Conservation (phyloP, 768 basidiomycete genomes). For the Agrocybe pediades region DNA sequence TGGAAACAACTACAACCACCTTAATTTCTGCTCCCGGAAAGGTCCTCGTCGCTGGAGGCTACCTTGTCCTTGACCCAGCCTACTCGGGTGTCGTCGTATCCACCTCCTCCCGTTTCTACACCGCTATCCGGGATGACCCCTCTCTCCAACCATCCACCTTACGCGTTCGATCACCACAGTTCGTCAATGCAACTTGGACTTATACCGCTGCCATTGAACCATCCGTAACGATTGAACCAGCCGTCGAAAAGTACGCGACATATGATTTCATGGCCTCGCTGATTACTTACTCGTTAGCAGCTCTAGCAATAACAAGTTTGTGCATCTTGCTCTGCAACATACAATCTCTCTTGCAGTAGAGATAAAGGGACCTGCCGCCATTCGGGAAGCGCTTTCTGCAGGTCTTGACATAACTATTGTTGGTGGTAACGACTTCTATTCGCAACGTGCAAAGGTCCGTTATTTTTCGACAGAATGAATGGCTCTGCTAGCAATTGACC, state of each 20-base stretch:
- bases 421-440: slow-evolving; percentile 98
- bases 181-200: slow-evolving; percentile 76
- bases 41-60: slow-evolving; percentile 93
- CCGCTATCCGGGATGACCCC: slow-evolving; percentile 54
- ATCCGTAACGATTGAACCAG: slow-evolving; percentile 32
- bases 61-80: slow-evolving; percentile 89
- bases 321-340: slow-evolving; percentile 84
- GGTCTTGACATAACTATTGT: slow-evolving; percentile 81
- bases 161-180: slow-evolving; percentile 88
- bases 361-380: slow-evolving; percentile 43
- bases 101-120: slow-evolving; percentile 93
- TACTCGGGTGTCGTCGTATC: slow-evolving; percentile 90
- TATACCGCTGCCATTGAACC: slow-evolving; percentile 55
- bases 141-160: slow-evolving; percentile 44
- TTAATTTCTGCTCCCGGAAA: slow-evolving; percentile 93
- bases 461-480: background rate
- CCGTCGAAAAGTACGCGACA: slow-evolving; percentile 37
- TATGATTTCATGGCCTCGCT: slow-evolving; percentile 12
- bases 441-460: slow-evolving; percentile 82
- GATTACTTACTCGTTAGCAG: slow-evolving; percentile 23
- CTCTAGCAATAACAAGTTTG: slow-evolving; percentile 83
- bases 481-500: slow-evolving; percentile 1
- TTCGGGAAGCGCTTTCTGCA: slow-evolving; percentile 43
- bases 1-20: slow-evolving; percentile 55
- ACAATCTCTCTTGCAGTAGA: slow-evolving; percentile 72